Conservation (phyloP, 2,329 filamentous ascomycete species). For the Samsoniella hepiali region DNA sequence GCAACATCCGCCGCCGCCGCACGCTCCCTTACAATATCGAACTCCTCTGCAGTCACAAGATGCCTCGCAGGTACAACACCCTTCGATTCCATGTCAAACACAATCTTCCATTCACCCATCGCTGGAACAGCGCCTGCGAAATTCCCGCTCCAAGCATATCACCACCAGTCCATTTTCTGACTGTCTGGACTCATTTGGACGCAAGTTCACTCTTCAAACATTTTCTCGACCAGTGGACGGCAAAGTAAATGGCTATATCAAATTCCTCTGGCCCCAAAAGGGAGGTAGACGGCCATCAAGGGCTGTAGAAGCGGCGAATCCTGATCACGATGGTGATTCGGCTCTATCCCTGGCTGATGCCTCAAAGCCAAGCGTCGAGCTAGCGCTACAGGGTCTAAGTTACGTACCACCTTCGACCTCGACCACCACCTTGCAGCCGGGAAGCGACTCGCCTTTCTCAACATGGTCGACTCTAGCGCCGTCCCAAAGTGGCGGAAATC, state of each 20-base stretch:
- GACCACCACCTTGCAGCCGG: background rate
- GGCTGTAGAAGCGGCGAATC: background rate
- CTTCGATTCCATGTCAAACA: background rate
- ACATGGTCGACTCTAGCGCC: background rate
- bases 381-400: background rate
- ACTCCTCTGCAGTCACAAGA: too few relatives aligned
- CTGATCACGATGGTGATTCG: background rate
- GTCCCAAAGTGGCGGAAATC: background rate
- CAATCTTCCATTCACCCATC: background rate
- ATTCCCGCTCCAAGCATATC: slow-evolving; percentile 7
- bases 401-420: background rate
- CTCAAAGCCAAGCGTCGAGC: background rate
- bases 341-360: background rate
- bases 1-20: background rate
- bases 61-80: background rate
- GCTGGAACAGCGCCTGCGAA: slow-evolving; percentile 18
- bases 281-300: background rate
- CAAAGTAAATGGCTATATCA: slow-evolving; percentile 38
- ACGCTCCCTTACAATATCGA: background rate
- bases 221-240: slow-evolving; percentile 33
- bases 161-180: slow-evolving; percentile 34
- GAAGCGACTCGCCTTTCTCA: too few relatives aligned
- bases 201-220: slow-evolving; percentile 21
- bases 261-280: slow-evolving; percentile 34
- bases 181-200: slow-evolving; percentile 29